These are phyloP conservation scores for Syzygium jambos DNA, from an alignment of 345 rosid genomes.

Conservation along the genomic window DNA sequence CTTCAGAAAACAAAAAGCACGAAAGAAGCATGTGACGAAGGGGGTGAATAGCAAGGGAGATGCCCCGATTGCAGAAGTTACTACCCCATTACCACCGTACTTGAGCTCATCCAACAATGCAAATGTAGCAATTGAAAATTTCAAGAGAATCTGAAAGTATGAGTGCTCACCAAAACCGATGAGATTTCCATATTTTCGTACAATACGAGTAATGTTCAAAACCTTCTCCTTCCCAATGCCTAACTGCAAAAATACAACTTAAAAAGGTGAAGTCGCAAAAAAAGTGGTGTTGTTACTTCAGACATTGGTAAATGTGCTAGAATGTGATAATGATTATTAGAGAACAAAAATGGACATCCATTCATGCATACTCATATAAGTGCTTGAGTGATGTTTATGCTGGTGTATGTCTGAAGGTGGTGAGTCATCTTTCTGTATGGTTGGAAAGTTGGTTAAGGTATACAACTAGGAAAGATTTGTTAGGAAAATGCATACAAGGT, in stretches of 20 bases:
- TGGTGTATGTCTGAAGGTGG: background rate
- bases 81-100: background rate
- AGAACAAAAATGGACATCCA: background rate
- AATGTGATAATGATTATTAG: background rate
- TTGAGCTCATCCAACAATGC: background rate
- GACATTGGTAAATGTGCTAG: background rate
- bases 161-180: constrained; percentile 64
- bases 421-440: background rate
- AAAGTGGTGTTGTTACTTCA: background rate
- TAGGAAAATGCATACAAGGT: background rate
- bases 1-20: background rate
- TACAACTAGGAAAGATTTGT: background rate
- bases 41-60: background rate
- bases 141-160: background rate
- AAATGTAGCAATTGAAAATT: background rate
- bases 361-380: background rate
- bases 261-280: background rate
- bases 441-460: background rate
- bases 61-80: background rate
- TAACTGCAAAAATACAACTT: constrained; percentile 33
- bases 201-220: constrained; percentile 30
- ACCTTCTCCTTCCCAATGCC: constrained; percentile 76
- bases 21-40: background rate
- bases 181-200: constrained; percentile 73
- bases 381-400: background rate